Percentiles rank a stretch among this genome's conserved stretches.
phyloP scores from a whole-genome alignment of 306 rosid genomes.

The Malus sylvestris region DNA sequence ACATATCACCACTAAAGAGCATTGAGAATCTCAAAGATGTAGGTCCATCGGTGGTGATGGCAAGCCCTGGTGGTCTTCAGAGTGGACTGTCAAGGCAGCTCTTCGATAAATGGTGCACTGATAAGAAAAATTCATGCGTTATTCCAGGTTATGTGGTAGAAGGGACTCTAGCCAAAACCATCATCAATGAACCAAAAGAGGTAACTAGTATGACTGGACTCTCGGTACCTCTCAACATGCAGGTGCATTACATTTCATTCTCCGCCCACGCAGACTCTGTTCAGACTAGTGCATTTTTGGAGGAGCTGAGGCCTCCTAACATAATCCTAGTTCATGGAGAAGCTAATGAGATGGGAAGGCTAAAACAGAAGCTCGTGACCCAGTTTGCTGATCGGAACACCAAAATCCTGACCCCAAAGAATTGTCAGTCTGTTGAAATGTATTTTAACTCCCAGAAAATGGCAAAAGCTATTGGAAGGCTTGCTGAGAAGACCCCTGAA shows the following conservation, averaged over 20 bases:
- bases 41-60: conserved; percentile 92
- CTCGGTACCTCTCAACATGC: conserved; percentile 83
- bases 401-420: conserved; percentile 80
- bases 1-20: conserved; percentile 77
- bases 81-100: conserved; percentile 87
- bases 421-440: conserved; percentile 92
- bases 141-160: conserved; percentile 84
- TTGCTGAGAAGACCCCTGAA: conserved; percentile 72
- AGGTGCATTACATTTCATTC: conserved; percentile 88
- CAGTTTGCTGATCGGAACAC: conserved; percentile 83
- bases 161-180: conserved; percentile 89
- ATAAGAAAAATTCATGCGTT: conserved; percentile 76
- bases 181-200: conserved; percentile 88
- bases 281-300: conserved; percentile 86
- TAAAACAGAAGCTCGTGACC: conserved; percentile 73
- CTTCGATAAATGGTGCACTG: conserved; percentile 93
- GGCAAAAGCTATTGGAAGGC: conserved; percentile 87
- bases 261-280: conserved; percentile 97
- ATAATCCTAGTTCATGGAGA: conserved; percentile 95
- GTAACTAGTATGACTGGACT: conserved; percentile 90
- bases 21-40: conserved; percentile 78
- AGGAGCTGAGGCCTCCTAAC: conserved; percentile 87
- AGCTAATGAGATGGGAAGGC: conserved; percentile 96
- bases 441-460: conserved; percentile 85
- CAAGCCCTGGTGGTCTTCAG: conserved; percentile 91